Conservation (phyloP, 306 rosid genomes). For the Dalbergia cochinchinensis region DNA sequence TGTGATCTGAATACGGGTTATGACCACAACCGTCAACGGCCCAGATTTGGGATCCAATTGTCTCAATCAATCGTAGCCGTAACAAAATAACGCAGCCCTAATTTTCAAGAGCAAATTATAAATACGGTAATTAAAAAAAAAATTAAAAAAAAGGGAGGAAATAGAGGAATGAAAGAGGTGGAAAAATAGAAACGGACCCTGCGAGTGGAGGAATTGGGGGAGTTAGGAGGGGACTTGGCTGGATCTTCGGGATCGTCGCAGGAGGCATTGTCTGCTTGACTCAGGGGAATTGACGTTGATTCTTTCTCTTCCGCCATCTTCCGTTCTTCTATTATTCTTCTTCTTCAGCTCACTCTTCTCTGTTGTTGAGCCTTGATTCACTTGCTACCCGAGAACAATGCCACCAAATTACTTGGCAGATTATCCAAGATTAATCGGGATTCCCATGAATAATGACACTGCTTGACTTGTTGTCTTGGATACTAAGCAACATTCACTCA, state of each 20-base stretch:
- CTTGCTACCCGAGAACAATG: too few relatives aligned
- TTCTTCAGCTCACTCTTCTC: too few relatives aligned
- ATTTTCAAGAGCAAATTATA: neutral
- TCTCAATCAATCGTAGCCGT: neutral
- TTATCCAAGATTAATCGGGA: neutral
- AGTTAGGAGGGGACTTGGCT: conserved; percentile 73
- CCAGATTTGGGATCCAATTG: neutral
- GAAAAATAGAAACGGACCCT: conserved; percentile 55
- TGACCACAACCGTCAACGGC: neutral
- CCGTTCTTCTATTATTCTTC: conserved; percentile 4
- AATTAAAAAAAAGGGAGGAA: too few relatives aligned
- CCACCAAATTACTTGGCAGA: neutral
- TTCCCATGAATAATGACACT: neutral
- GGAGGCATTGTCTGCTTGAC: conserved; percentile 77
- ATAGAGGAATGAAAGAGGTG: neutral
- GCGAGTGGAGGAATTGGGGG: conserved; percentile 90
- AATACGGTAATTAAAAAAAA: neutral
- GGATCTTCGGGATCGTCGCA: conserved; percentile 89
- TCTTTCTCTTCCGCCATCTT: conserved; percentile 85
- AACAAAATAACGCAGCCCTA: conserved; percentile 34
- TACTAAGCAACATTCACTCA: conserved; percentile 26
- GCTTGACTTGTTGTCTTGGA: conserved; percentile 9
- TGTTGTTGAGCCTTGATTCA: too few relatives aligned
- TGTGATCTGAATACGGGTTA: neutral
- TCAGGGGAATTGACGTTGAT: conserved; percentile 80